Conservation (phyloP, 768 basidiomycete species). For the Boletellus ananiceps region DNA sequence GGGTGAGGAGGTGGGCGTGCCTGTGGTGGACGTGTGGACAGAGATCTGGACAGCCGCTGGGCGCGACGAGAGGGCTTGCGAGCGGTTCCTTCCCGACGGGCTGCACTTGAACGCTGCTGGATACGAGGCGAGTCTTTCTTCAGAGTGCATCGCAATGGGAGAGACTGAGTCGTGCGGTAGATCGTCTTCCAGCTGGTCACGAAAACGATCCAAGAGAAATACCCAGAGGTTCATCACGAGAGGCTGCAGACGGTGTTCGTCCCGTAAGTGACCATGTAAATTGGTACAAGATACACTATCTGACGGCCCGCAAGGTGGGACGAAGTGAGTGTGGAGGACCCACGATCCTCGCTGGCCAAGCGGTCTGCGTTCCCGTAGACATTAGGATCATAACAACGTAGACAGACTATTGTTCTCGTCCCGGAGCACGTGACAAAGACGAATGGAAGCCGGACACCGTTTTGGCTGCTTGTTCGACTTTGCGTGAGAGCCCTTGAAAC, state of each 20-base stretch:
- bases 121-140: conserved; percentile 54
- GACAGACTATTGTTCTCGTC: conserved; percentile 12
- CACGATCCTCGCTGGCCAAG: conserved; percentile 19
- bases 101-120: conserved; percentile 75
- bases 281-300: not conserved
- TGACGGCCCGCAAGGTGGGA: conserved; percentile 21
- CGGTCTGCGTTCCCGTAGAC: conserved; percentile 12
- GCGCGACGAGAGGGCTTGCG: conserved; percentile 48
- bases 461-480: conserved; percentile 37
- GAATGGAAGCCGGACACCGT: conserved; percentile 52
- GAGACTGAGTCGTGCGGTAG: conserved; percentile 34
- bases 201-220: conserved; percentile 48
- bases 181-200: conserved; percentile 62
- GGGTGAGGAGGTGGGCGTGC: conserved; percentile 49
- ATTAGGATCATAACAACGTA: conserved; percentile 8
- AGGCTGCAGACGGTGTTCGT: conserved; percentile 55
- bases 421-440: conserved; percentile 35
- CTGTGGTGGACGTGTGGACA: conserved; percentile 73
- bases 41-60: conserved; percentile 72
- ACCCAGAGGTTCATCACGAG: conserved; percentile 68
- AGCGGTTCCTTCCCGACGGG: conserved; percentile 62
- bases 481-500: too few species aligned
- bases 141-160: not conserved
- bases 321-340: conserved; percentile 20
- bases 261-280: conserved; percentile 41